Base-by-base conservation (phyloP, 306 rosid genomes). In the Trifolium pratense region DNA sequence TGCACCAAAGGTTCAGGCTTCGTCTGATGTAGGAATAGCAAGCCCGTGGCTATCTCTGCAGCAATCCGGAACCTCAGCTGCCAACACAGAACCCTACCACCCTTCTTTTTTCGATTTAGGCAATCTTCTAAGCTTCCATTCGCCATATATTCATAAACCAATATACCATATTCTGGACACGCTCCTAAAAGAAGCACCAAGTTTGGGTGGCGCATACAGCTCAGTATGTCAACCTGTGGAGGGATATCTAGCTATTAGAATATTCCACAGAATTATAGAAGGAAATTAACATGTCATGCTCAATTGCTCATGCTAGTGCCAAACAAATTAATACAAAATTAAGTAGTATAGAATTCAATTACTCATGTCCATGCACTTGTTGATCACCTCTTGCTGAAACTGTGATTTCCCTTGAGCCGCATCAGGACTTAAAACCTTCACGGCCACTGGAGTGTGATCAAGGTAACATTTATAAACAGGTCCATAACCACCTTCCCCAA, bases 401-500 rank as follows among this genome's bases (percentile, higher is more conserved):
- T 94, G 96, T 66, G 86, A 51, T 83, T 89, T 87, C 42, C 84
- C 84, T 64, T 80, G 77, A 20, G 80, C 77, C 1, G 84, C 69
- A 62, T 64, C 84, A 34, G 73, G 12, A 17, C 97, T 87, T 26
- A 94, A 82, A 78, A 90, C 93, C 89, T 94, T 94, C 36, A 89
- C 96, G 0, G 99, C 99, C 32, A 80, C 99, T 0, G 84, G 80
- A 31, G 97, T 94, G 76, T 91, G 93, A 83, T 94, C 90, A 31
- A 94, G 97, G 58, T 69, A 62, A 70, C 84, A 80, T 71, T 43
- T 80, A 45, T 61, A 86, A 68, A 91, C 99, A 4, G 96, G 97
- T 17, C 99, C 99, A 74, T 94, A 94, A 17, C 96, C 97, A 36
- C 99, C 97, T 83, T 94, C 97, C 46, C 99, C 99, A 40, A 94